phyloP scores from a whole-genome alignment of 2,329 filamentous ascomycete species.

The Fusarium sp. region DNA sequence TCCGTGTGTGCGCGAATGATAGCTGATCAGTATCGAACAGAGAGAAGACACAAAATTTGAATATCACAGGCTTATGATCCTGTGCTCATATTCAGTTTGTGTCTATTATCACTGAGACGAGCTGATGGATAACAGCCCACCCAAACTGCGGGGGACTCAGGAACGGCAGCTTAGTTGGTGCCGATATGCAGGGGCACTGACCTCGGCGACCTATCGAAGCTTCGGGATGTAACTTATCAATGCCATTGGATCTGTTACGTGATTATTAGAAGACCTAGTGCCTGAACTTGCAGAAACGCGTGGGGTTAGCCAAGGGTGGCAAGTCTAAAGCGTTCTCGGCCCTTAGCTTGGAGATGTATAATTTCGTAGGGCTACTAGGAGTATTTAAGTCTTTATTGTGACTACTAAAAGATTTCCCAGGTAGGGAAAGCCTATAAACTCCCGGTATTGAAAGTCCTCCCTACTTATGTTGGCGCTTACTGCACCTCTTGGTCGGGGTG shows the following conservation, averaged over 20 bases:
- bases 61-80: neutral
- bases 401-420: too few species aligned
- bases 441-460: neutral
- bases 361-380: neutral
- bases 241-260: too few species aligned
- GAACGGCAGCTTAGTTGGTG: neutral
- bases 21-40: too few species aligned
- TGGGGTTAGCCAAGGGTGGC: neutral
- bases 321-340: neutral
- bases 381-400: neutral
- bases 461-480: neutral
- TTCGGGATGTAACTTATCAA: too few species aligned
- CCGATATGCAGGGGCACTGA: slow-evolving; percentile 7
- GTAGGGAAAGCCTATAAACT: neutral
- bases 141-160: neutral
- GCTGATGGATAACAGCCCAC: neutral
- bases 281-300: neutral
- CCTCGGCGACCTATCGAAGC: neutral
- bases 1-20: neutral
- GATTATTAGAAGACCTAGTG: neutral
- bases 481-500: neutral
- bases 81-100: too few species aligned
- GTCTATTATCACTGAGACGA: neutral
- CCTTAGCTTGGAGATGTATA: neutral
- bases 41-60: neutral